phyloP scores from a whole-genome alignment of 202 grass and related monocot species.

The Bolboschoenoplectus hybrid region DNA sequence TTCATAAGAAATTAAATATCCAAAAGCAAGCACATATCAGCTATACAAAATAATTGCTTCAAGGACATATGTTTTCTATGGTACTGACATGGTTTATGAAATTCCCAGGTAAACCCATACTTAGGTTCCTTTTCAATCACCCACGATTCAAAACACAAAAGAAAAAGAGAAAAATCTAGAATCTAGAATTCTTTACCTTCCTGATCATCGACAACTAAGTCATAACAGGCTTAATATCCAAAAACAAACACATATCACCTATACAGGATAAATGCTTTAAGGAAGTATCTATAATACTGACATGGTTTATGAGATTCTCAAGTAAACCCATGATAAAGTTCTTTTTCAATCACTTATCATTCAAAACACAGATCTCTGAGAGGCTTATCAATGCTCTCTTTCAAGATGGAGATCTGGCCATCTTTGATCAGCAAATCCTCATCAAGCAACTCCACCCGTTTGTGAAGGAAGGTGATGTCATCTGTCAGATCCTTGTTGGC shows the following conservation, averaged over 20 bases:
- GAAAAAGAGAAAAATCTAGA: not conserved
- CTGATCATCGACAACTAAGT: not conserved
- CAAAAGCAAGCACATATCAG: not conserved
- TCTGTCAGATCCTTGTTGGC: slow-evolving; percentile 47
- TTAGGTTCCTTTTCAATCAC: not conserved
- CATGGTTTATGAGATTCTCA: slow-evolving; percentile 3
- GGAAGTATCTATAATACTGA: not conserved
- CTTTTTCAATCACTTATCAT: slow-evolving; percentile 1
- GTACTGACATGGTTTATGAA: not conserved
- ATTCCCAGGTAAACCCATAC: not conserved
- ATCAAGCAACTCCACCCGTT: slow-evolving; percentile 63
- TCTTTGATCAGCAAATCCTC: slow-evolving; percentile 75
- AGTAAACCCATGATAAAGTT: not conserved
- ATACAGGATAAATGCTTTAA: not conserved
- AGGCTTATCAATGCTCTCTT: slow-evolving; percentile 29
- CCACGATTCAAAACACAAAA: slow-evolving; percentile 12
- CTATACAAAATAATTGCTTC: slow-evolving; percentile 20
- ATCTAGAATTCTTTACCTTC: slow-evolving; percentile 22
- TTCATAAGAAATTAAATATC: not conserved
- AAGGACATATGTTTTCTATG: not conserved
- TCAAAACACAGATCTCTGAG: slow-evolving; percentile 24
- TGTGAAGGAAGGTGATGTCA: slow-evolving; percentile 48
- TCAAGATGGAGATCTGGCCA: slow-evolving; percentile 53
- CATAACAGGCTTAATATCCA: slow-evolving; percentile 14
- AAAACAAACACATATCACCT: slow-evolving; percentile 28